Evolutionary conservation across 1,284 basidiomycete genomes (phyloP).

Genomic region (Leccinum griseonigrum): DNA sequence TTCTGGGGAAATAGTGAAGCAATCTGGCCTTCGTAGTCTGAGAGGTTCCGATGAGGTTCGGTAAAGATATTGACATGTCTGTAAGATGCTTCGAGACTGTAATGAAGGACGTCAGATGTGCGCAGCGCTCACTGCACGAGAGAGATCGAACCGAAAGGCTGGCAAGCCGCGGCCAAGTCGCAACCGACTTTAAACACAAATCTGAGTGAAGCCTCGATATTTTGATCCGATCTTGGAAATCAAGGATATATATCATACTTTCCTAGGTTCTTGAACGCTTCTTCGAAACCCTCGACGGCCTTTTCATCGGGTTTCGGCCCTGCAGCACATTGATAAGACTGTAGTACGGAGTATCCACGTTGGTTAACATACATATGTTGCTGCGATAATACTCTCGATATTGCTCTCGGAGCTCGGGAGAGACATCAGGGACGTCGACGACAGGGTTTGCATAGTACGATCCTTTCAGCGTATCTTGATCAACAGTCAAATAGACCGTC

Average conservation of each 20-base stretch:
- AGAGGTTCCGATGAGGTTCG: conserved; percentile 59
- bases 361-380: conserved; percentile 63
- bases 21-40: conserved; percentile 82
- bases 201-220: conserved; percentile 32
- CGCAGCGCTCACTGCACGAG: background rate
- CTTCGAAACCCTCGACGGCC: conserved; percentile 74
- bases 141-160: conserved; percentile 70
- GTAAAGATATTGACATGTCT: conserved; percentile 62
- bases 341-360: background rate
- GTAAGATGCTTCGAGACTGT: conserved; percentile 61
- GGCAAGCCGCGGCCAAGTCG: conserved; percentile 79
- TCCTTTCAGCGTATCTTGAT: conserved; percentile 78
- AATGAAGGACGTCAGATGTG: conserved; percentile 2
- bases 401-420: conserved; percentile 45
- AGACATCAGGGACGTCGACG: conserved; percentile 60
- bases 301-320: conserved; percentile 68
- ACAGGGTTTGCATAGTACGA: conserved; percentile 91
- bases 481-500: conserved; percentile 5
- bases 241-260: conserved; percentile 40
- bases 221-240: background rate
- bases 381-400: conserved; percentile 79
- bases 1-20: conserved; percentile 86
- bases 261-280: conserved; percentile 82
- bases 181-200: conserved; percentile 81
- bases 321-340: conserved; percentile 26